A percentile compares a stretch with the other conserved stretches of the same genome.
Conservation (phyloP, 2,329 filamentous ascomycete species). For the Cadophora malorum region DNA sequence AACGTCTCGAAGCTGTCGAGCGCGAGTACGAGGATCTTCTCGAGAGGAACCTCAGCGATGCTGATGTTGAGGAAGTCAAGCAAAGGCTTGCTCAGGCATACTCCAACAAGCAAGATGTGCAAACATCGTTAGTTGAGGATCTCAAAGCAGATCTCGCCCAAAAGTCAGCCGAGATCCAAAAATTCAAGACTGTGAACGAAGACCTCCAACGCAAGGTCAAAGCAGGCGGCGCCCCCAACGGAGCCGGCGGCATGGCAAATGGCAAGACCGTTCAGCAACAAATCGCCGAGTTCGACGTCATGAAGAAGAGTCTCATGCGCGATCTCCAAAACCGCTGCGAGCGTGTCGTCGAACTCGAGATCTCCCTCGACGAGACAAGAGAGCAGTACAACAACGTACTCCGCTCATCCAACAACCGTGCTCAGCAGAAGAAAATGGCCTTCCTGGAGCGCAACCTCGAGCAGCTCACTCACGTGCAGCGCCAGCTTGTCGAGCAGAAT, state of each 20-base stretch:
- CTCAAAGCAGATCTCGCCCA: slow-evolving; percentile 77
- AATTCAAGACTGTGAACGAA: slow-evolving; percentile 81
- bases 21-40: slow-evolving; percentile 85
- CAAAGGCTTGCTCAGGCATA: slow-evolving; percentile 78
- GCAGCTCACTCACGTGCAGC: slow-evolving; percentile 95
- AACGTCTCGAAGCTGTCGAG: slow-evolving; percentile 75
- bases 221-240: slow-evolving; percentile 66
- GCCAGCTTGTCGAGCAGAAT: slow-evolving; percentile 98
- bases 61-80: slow-evolving; percentile 86
- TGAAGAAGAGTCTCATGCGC: slow-evolving; percentile 99
- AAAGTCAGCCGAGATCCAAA: slow-evolving; percentile 81
- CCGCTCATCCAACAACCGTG: slow-evolving; percentile 94
- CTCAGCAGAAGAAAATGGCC: slow-evolving; percentile 99
- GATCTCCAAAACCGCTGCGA: slow-evolving; percentile 98
- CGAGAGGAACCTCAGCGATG: slow-evolving; percentile 77
- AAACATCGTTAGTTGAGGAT: slow-evolving; percentile 76
- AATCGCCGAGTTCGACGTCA: slow-evolving; percentile 97
- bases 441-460: slow-evolving; percentile 98
- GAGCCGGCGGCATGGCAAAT: slow-evolving; percentile 64
- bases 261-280: slow-evolving; percentile 97
- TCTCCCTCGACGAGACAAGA: slow-evolving; percentile 93
- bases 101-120: slow-evolving; percentile 74
- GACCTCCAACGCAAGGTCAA: slow-evolving; percentile 79
- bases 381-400: slow-evolving; percentile 99
- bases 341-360: slow-evolving; percentile 96